These are phyloP conservation scores for Aspergillus sergii DNA, from an alignment of 2,329 filamentous ascomycete genomes.

Conservation along the genomic window DNA sequence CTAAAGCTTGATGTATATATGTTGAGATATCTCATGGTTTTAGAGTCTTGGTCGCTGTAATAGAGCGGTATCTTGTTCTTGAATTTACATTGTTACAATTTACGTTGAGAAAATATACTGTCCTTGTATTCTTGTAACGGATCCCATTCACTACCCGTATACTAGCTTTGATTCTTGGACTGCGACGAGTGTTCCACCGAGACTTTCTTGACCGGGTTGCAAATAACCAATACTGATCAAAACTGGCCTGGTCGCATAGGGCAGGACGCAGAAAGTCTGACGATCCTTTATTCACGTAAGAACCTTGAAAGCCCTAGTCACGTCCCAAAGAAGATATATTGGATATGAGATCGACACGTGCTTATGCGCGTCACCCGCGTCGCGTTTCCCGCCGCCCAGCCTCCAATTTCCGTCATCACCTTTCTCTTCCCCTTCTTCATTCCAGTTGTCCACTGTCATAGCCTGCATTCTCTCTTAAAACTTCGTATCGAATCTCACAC, in stretches of 20 bases:
- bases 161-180: too few species aligned
- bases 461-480: constrained; percentile 5
- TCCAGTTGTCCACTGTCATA: constrained; percentile 6
- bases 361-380: constrained; percentile 25
- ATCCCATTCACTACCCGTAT: too few species aligned
- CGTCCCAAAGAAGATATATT: constrained; percentile 28
- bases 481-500: background rate
- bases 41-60: background rate
- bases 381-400: constrained; percentile 22
- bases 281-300: background rate
- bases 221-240: background rate
- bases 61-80: background rate
- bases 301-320: background rate
- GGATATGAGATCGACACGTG: constrained; percentile 17
- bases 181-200: too few species aligned
- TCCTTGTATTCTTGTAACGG: too few species aligned
- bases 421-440: constrained; percentile 4
- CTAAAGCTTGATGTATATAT: constrained; percentile 9
- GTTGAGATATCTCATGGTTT: background rate
- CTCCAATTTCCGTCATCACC: constrained; percentile 12
- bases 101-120: background rate
- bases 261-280: too few species aligned
- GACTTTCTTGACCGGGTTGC: background rate
- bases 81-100: background rate
- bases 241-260: background rate